These are phyloP conservation scores for Agaricus subrufescens DNA, from an alignment of 768 basidiomycete species.

Conservation along the genomic window DNA sequence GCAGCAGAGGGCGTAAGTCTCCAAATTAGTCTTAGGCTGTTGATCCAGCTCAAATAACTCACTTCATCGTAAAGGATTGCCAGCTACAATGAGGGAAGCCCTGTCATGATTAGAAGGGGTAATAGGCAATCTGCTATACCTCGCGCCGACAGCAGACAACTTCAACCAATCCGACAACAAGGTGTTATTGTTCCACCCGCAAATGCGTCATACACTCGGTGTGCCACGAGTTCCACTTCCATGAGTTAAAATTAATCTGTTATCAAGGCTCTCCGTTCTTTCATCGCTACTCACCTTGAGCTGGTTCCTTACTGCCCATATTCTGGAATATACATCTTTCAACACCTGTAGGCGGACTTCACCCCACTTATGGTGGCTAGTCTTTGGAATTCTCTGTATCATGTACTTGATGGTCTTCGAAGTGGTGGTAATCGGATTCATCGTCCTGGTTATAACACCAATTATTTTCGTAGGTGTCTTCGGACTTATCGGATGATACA, in stretches of 20 bases:
- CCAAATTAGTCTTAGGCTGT: background rate
- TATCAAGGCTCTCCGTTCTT: slow-evolving; percentile 52
- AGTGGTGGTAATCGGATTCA: slow-evolving; percentile 67
- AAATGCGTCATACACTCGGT: slow-evolving; percentile 35
- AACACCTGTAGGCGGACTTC: slow-evolving; percentile 67
- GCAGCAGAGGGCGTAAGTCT: slow-evolving; percentile 24
- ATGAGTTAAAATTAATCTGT: slow-evolving; percentile 18
- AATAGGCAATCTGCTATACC: slow-evolving; percentile 1
- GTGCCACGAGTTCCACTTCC: slow-evolving; percentile 18
- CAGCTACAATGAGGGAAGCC: background rate
- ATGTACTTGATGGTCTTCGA: slow-evolving; percentile 71
- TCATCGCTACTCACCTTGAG: slow-evolving; percentile 67
- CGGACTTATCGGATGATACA: slow-evolving; percentile 5
- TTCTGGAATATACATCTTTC: slow-evolving; percentile 73
- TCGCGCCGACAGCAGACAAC: slow-evolving; percentile 1
- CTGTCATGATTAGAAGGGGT: slow-evolving; percentile 2
- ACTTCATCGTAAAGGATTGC: background rate
- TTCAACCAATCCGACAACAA: slow-evolving; percentile 10
- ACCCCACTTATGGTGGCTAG: slow-evolving; percentile 86
- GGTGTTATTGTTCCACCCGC: slow-evolving; percentile 1
- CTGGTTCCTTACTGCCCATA: slow-evolving; percentile 82
- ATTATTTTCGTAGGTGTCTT: slow-evolving; percentile 62
- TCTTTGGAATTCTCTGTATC: slow-evolving; percentile 73
- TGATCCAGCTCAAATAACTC: background rate
- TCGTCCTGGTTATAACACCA: slow-evolving; percentile 76